Percentiles rank a stretch among this genome's conserved stretches.
Evolutionary conservation across 2,329 filamentous ascomycete species (phyloP).

Genomic region (Pestalotiopsis fici): DNA sequence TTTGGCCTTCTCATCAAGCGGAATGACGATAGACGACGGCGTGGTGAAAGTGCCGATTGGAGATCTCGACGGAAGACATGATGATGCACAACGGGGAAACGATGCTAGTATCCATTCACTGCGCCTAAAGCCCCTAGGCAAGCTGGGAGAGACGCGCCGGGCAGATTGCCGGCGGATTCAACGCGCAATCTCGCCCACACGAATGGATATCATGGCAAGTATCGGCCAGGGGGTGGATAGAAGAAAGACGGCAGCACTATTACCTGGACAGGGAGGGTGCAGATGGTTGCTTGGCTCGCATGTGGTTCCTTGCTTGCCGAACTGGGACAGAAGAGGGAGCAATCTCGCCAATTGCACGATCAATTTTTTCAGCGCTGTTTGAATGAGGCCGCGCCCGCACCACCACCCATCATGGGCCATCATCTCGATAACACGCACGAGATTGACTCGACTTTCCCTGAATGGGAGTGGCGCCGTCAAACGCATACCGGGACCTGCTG

Average conservation of each 20-base stretch:
- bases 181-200: slow-evolving; percentile 9
- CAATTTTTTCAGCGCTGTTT: slow-evolving; percentile 10
- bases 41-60: not conserved
- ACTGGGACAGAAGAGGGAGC: slow-evolving; percentile 17
- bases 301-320: slow-evolving; percentile 16
- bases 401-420: not conserved
- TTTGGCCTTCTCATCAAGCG: not conserved
- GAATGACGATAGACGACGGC: not conserved
- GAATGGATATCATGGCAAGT: slow-evolving; percentile 11
- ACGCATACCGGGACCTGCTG: not conserved
- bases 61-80: not conserved
- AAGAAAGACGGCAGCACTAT: not conserved
- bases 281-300: not conserved
- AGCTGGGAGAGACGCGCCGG: not conserved
- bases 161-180: slow-evolving; percentile 7
- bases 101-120: not conserved
- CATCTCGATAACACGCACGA: slow-evolving; percentile 11
- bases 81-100: not conserved
- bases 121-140: not conserved
- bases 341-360: slow-evolving; percentile 26
- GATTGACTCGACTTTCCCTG: slow-evolving; percentile 6
- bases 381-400: slow-evolving; percentile 22
- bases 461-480: slow-evolving; percentile 4
- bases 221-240: slow-evolving; percentile 16
- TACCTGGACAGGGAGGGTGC: not conserved